Evolutionary conservation across 345 rosid genomes (phyloP).

Genomic region (Draba incana): DNA sequence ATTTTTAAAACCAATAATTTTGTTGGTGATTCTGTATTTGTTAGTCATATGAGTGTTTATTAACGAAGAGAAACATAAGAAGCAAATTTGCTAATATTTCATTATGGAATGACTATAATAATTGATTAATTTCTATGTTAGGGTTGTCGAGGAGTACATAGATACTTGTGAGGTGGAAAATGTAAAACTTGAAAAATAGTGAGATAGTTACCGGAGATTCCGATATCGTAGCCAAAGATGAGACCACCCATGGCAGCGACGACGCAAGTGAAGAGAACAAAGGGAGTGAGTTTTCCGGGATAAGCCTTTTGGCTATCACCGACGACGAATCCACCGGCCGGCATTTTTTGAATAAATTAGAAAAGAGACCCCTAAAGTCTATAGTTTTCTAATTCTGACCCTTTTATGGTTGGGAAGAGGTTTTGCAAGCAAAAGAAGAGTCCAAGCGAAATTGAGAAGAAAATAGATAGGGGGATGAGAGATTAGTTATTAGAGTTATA

Average conservation of each 20-base stretch:
- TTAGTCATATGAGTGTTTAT: too few species aligned
- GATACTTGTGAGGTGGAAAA: constrained; percentile 9
- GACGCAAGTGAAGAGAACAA: constrained; percentile 73
- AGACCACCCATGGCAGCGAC: constrained; percentile 99
- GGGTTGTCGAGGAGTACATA: background rate
- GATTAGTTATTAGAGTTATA: constrained; percentile 29
- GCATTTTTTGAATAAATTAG: constrained; percentile 43
- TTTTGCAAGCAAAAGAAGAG: background rate
- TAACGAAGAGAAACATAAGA: too few species aligned
- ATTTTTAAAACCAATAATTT: background rate
- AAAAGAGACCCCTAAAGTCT: background rate
- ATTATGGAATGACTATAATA: too few species aligned
- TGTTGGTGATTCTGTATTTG: too few species aligned
- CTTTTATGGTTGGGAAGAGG: background rate
- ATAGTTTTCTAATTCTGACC: background rate
- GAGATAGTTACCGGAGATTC: constrained; percentile 75
- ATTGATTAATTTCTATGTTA: too few species aligned
- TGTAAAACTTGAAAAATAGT: constrained; percentile 5
- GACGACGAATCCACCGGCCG: constrained; percentile 57
- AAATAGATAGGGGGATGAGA: constrained; percentile 25
- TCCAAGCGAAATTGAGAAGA: constrained; percentile 1
- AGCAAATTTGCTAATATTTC: too few species aligned
- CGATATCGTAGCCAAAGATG: constrained; percentile 95
- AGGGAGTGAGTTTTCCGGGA: constrained; percentile 85
- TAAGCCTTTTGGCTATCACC: constrained; percentile 60